Conservation (phyloP, 2,329 filamentous ascomycete species). For the Endothia cerciana region DNA sequence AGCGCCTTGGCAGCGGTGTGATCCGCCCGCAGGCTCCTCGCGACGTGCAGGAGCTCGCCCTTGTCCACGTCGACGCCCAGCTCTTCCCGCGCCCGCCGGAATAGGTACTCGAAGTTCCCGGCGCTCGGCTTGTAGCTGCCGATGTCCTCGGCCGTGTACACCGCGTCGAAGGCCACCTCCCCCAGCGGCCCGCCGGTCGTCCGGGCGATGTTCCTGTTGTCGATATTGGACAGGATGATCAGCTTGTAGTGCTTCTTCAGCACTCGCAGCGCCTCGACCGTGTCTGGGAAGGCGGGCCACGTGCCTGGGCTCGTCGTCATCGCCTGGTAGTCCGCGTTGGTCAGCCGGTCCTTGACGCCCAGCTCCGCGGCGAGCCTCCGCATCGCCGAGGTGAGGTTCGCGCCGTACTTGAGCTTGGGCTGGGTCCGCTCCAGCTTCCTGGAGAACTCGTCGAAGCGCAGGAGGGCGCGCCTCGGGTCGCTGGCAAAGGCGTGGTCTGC, state of each 20-base stretch:
- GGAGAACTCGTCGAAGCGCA: slow-evolving; percentile 50
- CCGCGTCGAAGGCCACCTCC: slow-evolving; percentile 59
- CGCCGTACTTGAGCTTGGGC: slow-evolving; percentile 62
- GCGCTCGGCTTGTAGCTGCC: slow-evolving; percentile 71
- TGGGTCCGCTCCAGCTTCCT: slow-evolving; percentile 54
- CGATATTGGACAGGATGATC: slow-evolving; percentile 64
- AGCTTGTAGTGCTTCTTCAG: slow-evolving; percentile 54
- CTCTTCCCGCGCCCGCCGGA: slow-evolving; percentile 54
- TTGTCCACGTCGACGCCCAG: slow-evolving; percentile 56
- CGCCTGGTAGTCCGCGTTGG: slow-evolving; percentile 45
- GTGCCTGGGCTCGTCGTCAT: slow-evolving; percentile 57
- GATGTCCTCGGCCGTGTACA: slow-evolving; percentile 73
- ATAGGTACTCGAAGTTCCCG: slow-evolving; percentile 68
- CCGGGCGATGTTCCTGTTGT: slow-evolving; percentile 46
- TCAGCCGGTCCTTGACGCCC: slow-evolving; percentile 38
- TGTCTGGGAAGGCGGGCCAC: slow-evolving; percentile 64
- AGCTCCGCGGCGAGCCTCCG: slow-evolving; percentile 51
- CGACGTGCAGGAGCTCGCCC: slow-evolving; percentile 66
- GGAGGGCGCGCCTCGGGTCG: slow-evolving; percentile 46
- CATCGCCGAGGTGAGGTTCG: slow-evolving; percentile 57
- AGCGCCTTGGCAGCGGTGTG: slow-evolving; percentile 66
- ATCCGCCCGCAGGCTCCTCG: slow-evolving; percentile 69
- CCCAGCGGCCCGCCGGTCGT: slow-evolving; percentile 45
- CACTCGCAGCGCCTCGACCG: slow-evolving; percentile 53
- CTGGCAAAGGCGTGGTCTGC: slow-evolving; percentile 42